Percentiles rank a stretch among this genome's conserved stretches.
Conservation (phyloP, 495 filamentous ascomycete species). For the Bombardia bombarda region DNA sequence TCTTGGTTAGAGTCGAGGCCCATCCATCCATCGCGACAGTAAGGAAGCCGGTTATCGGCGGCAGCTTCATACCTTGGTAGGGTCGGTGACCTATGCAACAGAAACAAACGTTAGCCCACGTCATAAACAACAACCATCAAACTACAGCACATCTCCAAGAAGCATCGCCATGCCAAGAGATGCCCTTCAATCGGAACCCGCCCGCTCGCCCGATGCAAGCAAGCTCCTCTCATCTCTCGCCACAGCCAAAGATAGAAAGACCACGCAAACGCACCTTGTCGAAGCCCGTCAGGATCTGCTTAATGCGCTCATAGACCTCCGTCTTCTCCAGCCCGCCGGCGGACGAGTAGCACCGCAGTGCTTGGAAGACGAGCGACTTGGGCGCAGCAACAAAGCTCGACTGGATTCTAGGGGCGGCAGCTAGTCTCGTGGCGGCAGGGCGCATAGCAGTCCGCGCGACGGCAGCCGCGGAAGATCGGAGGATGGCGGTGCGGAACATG, state of each 20-base stretch:
- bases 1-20: no score
- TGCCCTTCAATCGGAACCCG: not conserved
- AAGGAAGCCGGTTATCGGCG: constrained; percentile 1
- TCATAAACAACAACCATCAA: not conserved
- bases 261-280: constrained; percentile 70
- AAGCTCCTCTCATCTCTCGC: not conserved
- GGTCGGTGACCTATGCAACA: constrained; percentile 67
- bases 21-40: no score
- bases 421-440: constrained; percentile 44
- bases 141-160: not conserved
- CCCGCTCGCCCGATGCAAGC: not conserved
- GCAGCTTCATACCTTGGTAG: constrained; percentile 50
- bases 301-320: constrained; percentile 88
- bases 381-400: constrained; percentile 32
- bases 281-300: constrained; percentile 85
- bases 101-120: constrained; percentile 4
- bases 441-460: constrained; percentile 42
- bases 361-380: constrained; percentile 45
- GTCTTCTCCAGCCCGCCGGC: constrained; percentile 64
- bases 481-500: constrained; percentile 82
- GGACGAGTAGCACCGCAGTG: constrained; percentile 78
- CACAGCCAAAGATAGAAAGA: not conserved
- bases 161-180: not conserved
- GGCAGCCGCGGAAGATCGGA: constrained; percentile 54
- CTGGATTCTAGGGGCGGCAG: constrained; percentile 38